phyloP scores from a whole-genome alignment of 257 asterid genomes.

The Primulina huaijiensis region DNA sequence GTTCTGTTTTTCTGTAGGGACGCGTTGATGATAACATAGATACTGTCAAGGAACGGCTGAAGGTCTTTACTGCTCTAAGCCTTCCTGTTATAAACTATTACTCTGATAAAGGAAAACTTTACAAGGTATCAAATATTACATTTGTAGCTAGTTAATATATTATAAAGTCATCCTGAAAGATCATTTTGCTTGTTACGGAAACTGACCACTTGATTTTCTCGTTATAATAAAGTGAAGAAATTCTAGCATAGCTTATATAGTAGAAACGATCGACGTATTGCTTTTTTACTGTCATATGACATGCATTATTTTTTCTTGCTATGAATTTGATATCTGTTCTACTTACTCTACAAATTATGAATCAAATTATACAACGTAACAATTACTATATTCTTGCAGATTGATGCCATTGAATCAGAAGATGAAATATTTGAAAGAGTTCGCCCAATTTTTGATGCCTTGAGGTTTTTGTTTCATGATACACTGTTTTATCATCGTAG shows the following conservation, averaged over 20 bases:
- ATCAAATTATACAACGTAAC: neutral
- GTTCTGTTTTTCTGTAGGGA: constrained; percentile 52
- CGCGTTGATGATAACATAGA: constrained; percentile 89
- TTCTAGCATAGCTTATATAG: constrained; percentile 7
- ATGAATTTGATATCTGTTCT: constrained; percentile 23
- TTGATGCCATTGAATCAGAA: constrained; percentile 84
- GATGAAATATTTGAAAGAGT: constrained; percentile 83
- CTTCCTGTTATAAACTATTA: constrained; percentile 89
- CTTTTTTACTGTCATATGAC: constrained; percentile 5
- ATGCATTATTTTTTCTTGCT: constrained; percentile 9
- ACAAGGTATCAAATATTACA: constrained; percentile 56
- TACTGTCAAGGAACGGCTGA: constrained; percentile 76
- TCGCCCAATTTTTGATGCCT: constrained; percentile 56
- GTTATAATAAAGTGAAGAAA: constrained; percentile 19
- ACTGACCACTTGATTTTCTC: constrained; percentile 12
- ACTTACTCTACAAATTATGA: constrained; percentile 1
- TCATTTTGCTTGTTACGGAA: constrained; percentile 20
- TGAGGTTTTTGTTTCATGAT: constrained; percentile 40
- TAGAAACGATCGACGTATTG: neutral
- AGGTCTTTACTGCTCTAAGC: constrained; percentile 58
- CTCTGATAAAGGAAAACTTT: constrained; percentile 70
- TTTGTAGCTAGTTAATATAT: constrained; percentile 5
- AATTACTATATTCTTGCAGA: constrained; percentile 40
- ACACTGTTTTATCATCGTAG: neutral
- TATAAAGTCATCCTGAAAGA: neutral